phyloP scores from a whole-genome alignment of 306 rosid species.

The Alnus glutinosa region DNA sequence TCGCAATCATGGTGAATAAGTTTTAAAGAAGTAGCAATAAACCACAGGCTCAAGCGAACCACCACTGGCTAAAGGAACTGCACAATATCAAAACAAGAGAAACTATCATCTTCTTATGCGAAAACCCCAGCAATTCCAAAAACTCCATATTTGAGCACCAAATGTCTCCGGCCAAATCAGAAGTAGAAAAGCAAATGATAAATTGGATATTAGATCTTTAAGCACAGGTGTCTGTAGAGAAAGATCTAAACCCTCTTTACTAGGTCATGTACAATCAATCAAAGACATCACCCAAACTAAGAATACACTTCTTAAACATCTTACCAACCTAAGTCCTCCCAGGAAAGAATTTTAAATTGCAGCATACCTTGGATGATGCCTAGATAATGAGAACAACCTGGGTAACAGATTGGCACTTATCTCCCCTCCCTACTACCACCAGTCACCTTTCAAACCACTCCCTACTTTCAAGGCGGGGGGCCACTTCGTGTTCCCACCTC shows the following conservation, averaged over 20 bases:
- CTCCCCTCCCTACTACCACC: not conserved
- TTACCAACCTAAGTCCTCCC: not conserved
- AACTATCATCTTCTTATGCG: slow-evolving; percentile 9
- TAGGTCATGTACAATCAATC: slow-evolving; percentile 14
- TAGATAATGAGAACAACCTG: not conserved
- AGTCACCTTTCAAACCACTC: not conserved
- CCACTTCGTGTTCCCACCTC: too few species aligned
- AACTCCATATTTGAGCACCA: slow-evolving; percentile 11
- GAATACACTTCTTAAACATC: not conserved
- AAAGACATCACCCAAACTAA: not conserved
- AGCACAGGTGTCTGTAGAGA: slow-evolving; percentile 21
- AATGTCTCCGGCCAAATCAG: slow-evolving; percentile 20
- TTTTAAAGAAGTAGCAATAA: slow-evolving; percentile 1
- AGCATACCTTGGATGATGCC: not conserved
- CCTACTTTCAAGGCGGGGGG: not conserved
- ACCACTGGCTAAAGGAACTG: slow-evolving; percentile 12
- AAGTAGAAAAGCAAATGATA: slow-evolving; percentile 18
- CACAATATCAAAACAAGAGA: slow-evolving; percentile 16
- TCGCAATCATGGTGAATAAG: not conserved
- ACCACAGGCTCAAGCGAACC: slow-evolving; percentile 24
- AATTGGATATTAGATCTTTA: slow-evolving; percentile 2
- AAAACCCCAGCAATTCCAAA: slow-evolving; percentile 22
- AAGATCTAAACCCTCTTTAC: slow-evolving; percentile 3
- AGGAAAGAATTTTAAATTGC: not conserved
- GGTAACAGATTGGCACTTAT: not conserved